Conservation (phyloP, 1,284 basidiomycete genomes). For the Fomes fomentarius region DNA sequence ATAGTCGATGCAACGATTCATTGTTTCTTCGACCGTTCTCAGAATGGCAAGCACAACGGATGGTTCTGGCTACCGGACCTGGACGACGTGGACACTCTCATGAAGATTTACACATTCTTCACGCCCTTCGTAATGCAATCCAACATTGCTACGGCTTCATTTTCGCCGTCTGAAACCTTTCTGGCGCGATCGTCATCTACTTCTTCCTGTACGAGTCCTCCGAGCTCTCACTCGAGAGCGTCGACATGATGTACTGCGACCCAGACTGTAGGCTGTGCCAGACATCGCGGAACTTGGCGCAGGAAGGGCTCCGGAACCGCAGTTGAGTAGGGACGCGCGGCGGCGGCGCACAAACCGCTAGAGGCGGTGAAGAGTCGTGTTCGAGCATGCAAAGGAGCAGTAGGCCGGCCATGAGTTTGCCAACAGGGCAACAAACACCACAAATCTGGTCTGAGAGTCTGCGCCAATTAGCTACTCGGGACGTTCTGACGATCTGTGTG, state of each 20-base stretch:
- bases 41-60: too few species aligned
- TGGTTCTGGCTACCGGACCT: too few species aligned
- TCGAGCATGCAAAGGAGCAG: slow-evolving; percentile 5
- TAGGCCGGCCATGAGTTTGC: too few species aligned
- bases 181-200: slow-evolving; percentile 68
- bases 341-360: slow-evolving; percentile 36
- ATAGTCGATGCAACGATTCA: too few species aligned
- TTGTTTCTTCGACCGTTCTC: too few species aligned
- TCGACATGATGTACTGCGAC: slow-evolving; percentile 80
- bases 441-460: too few species aligned
- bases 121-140: slow-evolving; percentile 70
- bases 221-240: slow-evolving; percentile 69
- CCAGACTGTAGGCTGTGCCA: slow-evolving; percentile 67
- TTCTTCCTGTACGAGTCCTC: slow-evolving; percentile 82
- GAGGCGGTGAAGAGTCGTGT: slow-evolving; percentile 23
- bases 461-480: too few species aligned
- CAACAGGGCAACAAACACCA: too few species aligned
- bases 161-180: slow-evolving; percentile 52
- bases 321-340: slow-evolving; percentile 38
- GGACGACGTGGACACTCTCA: too few species aligned
- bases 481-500: too few species aligned
- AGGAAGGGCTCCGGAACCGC: slow-evolving; percentile 49
- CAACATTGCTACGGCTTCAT: slow-evolving; percentile 73
- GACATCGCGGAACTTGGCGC: slow-evolving; percentile 62
- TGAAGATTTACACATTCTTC: slow-evolving; percentile 79